These are phyloP conservation scores for Paspalum notatum DNA, from an alignment of 176 grass and related monocot genomes.

Conservation along the genomic window DNA sequence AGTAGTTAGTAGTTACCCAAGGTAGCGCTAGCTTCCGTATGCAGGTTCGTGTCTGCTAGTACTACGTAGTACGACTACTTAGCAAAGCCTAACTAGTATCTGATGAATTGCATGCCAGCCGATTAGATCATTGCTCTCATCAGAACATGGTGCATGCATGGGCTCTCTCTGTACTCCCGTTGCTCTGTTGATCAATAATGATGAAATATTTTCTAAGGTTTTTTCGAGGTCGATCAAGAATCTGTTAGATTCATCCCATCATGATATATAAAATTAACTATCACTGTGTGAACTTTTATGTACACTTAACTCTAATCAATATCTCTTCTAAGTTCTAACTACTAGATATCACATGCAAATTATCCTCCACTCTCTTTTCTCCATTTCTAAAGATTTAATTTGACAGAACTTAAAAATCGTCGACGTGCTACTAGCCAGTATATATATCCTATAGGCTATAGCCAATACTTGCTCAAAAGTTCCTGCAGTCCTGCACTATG, in stretches of 20 bases:
- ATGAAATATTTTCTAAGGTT: not conserved
- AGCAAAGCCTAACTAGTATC: not conserved
- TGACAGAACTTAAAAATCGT: not conserved
- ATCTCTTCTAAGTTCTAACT: not conserved
- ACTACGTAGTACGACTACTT: not conserved
- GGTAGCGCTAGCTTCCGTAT: not conserved
- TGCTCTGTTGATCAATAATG: not conserved
- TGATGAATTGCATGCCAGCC: not conserved
- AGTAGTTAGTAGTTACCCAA: not conserved
- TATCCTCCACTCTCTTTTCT: not conserved
- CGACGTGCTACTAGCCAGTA: not conserved
- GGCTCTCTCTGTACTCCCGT: not conserved
- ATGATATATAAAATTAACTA: no score
- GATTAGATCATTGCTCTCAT: not conserved
- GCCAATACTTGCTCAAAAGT: not conserved
- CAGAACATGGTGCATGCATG: not conserved
- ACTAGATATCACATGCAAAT: not conserved
- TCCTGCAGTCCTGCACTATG: not conserved
- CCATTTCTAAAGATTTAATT: not conserved
- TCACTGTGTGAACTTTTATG: not conserved
- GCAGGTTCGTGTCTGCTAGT: not conserved
- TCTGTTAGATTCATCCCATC: not conserved
- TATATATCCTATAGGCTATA: no score
- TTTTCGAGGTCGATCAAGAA: not conserved
- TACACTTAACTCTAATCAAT: not conserved